Evolutionary conservation across 371 early-diverging fungal species (phyloP).

Genomic region (Phascolomyces articulosus): DNA sequence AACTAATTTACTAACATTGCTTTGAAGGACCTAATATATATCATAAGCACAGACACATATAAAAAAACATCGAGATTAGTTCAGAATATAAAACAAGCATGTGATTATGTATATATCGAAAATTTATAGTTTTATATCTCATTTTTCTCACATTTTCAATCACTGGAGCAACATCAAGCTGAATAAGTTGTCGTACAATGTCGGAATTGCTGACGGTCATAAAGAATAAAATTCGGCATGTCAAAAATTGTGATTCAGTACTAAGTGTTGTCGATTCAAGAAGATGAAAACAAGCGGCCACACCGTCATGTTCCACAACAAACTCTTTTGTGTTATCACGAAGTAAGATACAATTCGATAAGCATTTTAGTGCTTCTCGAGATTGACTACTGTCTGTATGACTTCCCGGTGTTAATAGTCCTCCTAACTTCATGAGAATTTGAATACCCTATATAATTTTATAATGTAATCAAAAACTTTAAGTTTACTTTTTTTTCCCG

Average conservation of each 20-base stretch:
- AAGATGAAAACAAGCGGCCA: conserved; percentile 34
- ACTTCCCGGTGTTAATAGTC: conserved; percentile 11
- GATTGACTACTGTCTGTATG: conserved; percentile 27
- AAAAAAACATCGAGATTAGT: too few relatives aligned
- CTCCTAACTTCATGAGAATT: conserved; percentile 26
- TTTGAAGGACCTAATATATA: neutral
- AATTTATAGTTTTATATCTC: too few relatives aligned
- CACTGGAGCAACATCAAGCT: conserved; percentile 38
- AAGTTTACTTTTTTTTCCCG: neutral
- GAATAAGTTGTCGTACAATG: conserved; percentile 44
- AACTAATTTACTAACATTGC: conserved; percentile 7
- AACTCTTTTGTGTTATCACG: conserved; percentile 41
- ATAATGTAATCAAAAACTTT: neutral
- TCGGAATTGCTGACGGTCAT: conserved; percentile 53
- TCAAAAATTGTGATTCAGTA: conserved; percentile 58
- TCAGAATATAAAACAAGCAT: too few relatives aligned
- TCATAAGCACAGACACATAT: too few relatives aligned
- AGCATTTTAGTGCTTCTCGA: conserved; percentile 61
- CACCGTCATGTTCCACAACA: conserved; percentile 45
- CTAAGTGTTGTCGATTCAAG: conserved; percentile 40
- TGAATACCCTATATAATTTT: conserved; percentile 41
- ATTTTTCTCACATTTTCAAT: conserved; percentile 42
- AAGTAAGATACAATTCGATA: conserved; percentile 60
- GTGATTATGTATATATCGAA: too few relatives aligned
- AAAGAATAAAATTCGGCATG: conserved; percentile 60